phyloP scores from a whole-genome alignment of 192 early-diverging fungal species.

The Kappamyces sp. region DNA sequence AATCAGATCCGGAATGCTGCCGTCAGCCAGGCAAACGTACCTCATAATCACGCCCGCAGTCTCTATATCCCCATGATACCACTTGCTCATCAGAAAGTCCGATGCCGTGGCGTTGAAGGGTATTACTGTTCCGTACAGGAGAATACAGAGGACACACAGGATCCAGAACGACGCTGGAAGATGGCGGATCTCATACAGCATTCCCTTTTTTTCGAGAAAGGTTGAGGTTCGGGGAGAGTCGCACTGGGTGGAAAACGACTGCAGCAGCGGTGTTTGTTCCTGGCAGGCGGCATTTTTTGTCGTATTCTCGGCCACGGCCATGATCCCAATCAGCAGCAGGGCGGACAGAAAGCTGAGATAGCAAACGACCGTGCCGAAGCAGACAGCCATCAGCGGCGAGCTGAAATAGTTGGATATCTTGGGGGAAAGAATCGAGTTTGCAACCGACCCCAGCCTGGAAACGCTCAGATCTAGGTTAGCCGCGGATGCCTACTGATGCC shows the following conservation, averaged over 20 bases:
- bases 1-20: slow-evolving; percentile 56
- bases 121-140: slow-evolving; percentile 50
- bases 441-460: slow-evolving; percentile 46
- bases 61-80: slow-evolving; percentile 45
- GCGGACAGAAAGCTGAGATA: slow-evolving; percentile 38
- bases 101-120: slow-evolving; percentile 51
- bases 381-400: slow-evolving; percentile 32
- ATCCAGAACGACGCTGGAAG: slow-evolving; percentile 49
- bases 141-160: slow-evolving; percentile 46
- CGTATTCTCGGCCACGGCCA: slow-evolving; percentile 19
- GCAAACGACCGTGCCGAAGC: slow-evolving; percentile 41
- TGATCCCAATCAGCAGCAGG: slow-evolving; percentile 27
- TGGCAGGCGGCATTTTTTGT: slow-evolving; percentile 13
- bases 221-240: neutral
- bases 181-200: slow-evolving; percentile 4
- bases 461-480: slow-evolving; percentile 39
- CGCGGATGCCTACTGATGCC: slow-evolving; percentile 34
- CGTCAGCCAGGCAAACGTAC: slow-evolving; percentile 20
- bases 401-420: slow-evolving; percentile 30
- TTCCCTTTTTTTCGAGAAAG: neutral
- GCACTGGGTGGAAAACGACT: neutral
- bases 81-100: slow-evolving; percentile 54
- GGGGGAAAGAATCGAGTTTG: slow-evolving; percentile 47
- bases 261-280: slow-evolving; percentile 10
- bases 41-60: slow-evolving; percentile 51